A percentile compares a stretch with the other conserved stretches of the same genome.
Conservation (phyloP, 2,329 filamentous ascomycete species). For the Thielaviopsis ethacetica region DNA sequence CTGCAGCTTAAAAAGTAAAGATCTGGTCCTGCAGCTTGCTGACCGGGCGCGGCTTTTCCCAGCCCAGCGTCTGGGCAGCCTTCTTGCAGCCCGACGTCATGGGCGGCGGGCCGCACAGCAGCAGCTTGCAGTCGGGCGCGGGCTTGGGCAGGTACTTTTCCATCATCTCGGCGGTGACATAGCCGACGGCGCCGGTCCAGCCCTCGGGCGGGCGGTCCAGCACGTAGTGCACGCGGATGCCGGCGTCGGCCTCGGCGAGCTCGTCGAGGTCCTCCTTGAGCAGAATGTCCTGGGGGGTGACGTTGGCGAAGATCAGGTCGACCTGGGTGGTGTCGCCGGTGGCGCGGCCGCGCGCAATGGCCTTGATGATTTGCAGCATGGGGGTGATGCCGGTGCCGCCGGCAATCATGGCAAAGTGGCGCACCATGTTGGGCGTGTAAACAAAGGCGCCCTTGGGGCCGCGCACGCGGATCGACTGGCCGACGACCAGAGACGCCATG, state of each 20-base stretch:
- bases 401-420: constrained; percentile 94
- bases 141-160: constrained; percentile 69
- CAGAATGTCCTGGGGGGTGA: constrained; percentile 81
- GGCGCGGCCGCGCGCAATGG: constrained; percentile 66
- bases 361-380: constrained; percentile 92
- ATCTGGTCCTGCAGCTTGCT: constrained; percentile 98
- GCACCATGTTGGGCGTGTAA: constrained; percentile 92
- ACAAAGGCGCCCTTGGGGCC: constrained; percentile 97
- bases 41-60: constrained; percentile 79
- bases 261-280: constrained; percentile 81
- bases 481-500: constrained; percentile 67
- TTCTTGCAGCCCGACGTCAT: constrained; percentile 98
- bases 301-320: constrained; percentile 93
- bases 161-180: constrained; percentile 91
- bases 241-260: constrained; percentile 58
- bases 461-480: constrained; percentile 74
- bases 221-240: constrained; percentile 84
- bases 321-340: constrained; percentile 75
- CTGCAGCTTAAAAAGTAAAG: constrained; percentile 56
- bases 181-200: constrained; percentile 87
- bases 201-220: constrained; percentile 86
- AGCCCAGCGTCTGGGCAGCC: constrained; percentile 74
- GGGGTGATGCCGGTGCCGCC: constrained; percentile 96
- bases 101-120: constrained; percentile 87
- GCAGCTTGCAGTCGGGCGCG: constrained; percentile 75